A percentile compares a stretch with the other conserved stretches of the same genome.
Conservation (phyloP, 495 filamentous ascomycete species). For the Podospora pseudocomata region DNA sequence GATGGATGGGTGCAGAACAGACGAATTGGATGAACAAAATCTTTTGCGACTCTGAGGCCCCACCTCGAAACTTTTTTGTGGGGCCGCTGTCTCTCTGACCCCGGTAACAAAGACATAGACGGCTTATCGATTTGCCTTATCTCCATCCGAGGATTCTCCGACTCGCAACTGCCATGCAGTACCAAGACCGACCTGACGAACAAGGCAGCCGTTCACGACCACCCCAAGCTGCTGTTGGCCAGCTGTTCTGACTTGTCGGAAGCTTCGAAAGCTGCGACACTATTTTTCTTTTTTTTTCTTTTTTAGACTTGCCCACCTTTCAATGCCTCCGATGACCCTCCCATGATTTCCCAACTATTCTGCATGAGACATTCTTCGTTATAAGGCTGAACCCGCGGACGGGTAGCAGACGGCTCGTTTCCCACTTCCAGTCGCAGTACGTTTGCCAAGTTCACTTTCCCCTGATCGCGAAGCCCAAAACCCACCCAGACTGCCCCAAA, state of each 20-base stretch:
- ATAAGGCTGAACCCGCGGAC: constrained; percentile 14
- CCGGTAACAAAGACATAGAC: neutral
- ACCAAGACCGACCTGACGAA: neutral
- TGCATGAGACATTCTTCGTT: constrained; percentile 11
- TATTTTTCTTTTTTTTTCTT: neutral
- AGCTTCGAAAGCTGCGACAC: neutral
- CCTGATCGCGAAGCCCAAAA: constrained; percentile 5
- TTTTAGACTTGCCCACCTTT: no score
- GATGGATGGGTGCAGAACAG: neutral
- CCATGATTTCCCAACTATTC: neutral
- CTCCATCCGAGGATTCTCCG: neutral
- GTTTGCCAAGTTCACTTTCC: neutral
- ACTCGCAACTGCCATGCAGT: neutral
- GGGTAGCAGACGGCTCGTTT: constrained; percentile 1
- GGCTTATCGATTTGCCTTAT: neutral
- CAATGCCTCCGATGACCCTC: neutral
- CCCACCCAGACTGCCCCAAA: neutral
- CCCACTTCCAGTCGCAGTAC: neutral
- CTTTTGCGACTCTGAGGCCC: constrained; percentile 5
- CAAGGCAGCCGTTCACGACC: neutral
- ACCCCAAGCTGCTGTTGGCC: neutral
- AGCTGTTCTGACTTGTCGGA: constrained; percentile 1
- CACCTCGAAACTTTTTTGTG: constrained; percentile 17
- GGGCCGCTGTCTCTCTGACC: neutral
- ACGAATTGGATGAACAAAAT: neutral